These are phyloP conservation scores for Acer campestre DNA, from an alignment of 345 rosid species.

Conservation along the genomic window DNA sequence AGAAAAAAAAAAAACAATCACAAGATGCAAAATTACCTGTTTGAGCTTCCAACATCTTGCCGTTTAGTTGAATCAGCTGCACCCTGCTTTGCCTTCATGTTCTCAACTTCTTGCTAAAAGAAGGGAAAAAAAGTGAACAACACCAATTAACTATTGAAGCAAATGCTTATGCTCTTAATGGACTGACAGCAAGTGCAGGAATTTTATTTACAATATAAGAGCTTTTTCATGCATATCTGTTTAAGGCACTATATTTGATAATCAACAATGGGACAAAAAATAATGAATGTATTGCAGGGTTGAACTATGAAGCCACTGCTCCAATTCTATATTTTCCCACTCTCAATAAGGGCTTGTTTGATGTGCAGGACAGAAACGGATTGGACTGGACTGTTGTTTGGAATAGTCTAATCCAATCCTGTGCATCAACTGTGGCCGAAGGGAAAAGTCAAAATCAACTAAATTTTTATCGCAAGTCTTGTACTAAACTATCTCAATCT, in stretches of 20 bases:
- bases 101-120: conserved; percentile 71
- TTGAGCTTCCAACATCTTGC: conserved; percentile 30
- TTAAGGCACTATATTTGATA: neutral
- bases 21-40: conserved; percentile 44
- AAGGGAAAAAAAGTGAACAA: conserved; percentile 11
- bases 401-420: neutral
- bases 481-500: neutral
- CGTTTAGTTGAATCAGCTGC: conserved; percentile 37
- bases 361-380: too few relatives aligned
- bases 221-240: neutral
- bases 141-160: conserved; percentile 11
- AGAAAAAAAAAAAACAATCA: neutral
- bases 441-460: neutral
- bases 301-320: neutral
- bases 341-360: too few relatives aligned
- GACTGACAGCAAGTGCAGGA: neutral
- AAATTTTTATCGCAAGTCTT: neutral
- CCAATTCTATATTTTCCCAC: neutral
- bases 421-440: neutral
- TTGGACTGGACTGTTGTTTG: neutral
- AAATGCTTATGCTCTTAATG: conserved; percentile 9
- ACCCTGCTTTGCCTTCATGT: conserved; percentile 53
- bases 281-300: neutral
- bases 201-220: neutral
- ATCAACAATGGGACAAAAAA: neutral